A percentile compares a stretch with the other conserved stretches of the same genome.
These are phyloP conservation scores for Bacidia gigantensis DNA, from an alignment of 495 filamentous ascomycete genomes.

Conservation along the genomic window DNA sequence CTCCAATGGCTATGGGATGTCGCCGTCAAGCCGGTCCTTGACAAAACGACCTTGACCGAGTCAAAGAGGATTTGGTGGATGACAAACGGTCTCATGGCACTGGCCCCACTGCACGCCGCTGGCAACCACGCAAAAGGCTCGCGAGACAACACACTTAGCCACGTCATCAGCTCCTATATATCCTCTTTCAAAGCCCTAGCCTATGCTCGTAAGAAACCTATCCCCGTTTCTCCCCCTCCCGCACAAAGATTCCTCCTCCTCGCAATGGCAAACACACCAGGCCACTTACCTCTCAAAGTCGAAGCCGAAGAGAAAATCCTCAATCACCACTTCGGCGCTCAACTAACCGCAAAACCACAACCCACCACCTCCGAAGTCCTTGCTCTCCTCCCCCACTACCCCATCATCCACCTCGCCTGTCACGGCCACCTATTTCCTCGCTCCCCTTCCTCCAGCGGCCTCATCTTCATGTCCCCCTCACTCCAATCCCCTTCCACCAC, in stretches of 20 bases:
- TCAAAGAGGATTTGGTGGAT: neutral
- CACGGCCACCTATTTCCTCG: neutral
- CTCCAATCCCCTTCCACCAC: neutral
- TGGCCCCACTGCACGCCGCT: neutral
- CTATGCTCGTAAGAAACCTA: neutral
- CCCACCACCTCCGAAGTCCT: neutral
- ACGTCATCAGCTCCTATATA: neutral
- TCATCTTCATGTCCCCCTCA: neutral
- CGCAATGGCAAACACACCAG: neutral
- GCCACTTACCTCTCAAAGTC: neutral
- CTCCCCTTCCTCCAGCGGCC: neutral
- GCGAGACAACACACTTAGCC: neutral
- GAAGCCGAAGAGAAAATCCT: neutral
- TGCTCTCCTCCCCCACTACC: neutral
- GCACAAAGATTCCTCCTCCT: neutral
- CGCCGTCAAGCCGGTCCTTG: neutral
- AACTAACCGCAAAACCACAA: neutral
- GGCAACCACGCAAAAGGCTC: neutral
- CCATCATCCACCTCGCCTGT: neutral
- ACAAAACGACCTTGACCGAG: neutral
- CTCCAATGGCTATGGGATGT: neutral
- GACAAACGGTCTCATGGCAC: neutral
- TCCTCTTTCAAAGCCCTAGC: neutral
- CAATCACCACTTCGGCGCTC: neutral
- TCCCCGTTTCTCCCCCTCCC: neutral